Conservation (phyloP, 805 yeast species). For the Lachancea dasiensis region DNA sequence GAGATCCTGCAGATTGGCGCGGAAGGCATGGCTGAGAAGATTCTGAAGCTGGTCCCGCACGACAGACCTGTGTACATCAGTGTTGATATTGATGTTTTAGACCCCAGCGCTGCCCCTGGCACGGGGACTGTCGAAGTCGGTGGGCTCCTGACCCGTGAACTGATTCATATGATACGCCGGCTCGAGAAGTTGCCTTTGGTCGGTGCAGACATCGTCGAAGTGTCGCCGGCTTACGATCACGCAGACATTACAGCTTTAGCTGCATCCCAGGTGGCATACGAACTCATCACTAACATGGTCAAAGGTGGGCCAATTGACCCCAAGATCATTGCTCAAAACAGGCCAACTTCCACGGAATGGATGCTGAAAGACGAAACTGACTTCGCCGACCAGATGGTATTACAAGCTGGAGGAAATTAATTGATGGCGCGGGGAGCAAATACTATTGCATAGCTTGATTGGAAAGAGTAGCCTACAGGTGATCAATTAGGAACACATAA, state of each 20-base stretch:
- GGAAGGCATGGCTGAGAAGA: constrained; percentile 48
- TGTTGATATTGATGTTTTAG: constrained; percentile 74
- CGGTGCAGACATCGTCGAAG: constrained; percentile 77
- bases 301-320: constrained; percentile 41
- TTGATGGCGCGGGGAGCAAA: too few relatives aligned
- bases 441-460: too few relatives aligned
- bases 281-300: constrained; percentile 69
- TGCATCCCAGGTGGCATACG: constrained; percentile 67
- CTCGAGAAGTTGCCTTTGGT: constrained; percentile 55
- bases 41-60: constrained; percentile 50
- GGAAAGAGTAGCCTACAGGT: too few relatives aligned
- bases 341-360: too few relatives aligned
- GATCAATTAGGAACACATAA: too few relatives aligned
- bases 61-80: constrained; percentile 67
- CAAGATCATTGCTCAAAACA: constrained; percentile 1
- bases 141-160: constrained; percentile 64
- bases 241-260: constrained; percentile 63
- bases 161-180: constrained; percentile 52
- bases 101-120: constrained; percentile 70
- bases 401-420: too few relatives aligned
- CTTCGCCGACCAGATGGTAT: too few relatives aligned
- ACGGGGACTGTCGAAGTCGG: constrained; percentile 79
- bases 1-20: constrained; percentile 67
- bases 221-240: constrained; percentile 57
- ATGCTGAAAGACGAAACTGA: too few relatives aligned